Evolutionary conservation across 805 yeast species (phyloP).

Genomic region (Wickerhamomyces mucosus): DNA sequence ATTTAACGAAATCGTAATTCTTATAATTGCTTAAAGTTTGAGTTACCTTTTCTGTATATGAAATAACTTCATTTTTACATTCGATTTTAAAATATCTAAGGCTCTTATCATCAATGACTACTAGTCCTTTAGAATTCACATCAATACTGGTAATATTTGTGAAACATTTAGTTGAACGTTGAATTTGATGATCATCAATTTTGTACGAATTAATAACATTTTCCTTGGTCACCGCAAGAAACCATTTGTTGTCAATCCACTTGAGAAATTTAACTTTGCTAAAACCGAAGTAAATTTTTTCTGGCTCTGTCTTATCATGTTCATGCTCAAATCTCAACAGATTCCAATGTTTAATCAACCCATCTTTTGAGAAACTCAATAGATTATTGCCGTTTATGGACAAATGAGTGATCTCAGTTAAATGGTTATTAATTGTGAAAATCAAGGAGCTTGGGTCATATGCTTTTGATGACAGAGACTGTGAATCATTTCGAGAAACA

Average conservation of each 20-base stretch:
- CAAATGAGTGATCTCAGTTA: background rate
- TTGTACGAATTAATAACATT: background rate
- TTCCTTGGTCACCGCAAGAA: background rate
- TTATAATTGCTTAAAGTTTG: background rate
- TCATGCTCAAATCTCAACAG: background rate
- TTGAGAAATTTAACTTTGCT: background rate
- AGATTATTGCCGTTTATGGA: background rate
- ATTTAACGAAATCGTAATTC: too few species aligned
- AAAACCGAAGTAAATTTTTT: background rate
- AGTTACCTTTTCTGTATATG: background rate
- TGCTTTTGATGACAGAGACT: background rate
- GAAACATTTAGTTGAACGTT: background rate
- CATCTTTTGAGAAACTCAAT: background rate
- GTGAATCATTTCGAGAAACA: background rate
- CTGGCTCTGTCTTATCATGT: background rate
- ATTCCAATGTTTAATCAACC: background rate
- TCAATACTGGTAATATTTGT: background rate
- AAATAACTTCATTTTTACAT: background rate
- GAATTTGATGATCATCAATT: background rate
- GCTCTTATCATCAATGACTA: background rate
- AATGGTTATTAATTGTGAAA: background rate
- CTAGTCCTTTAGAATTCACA: background rate
- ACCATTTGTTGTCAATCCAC: background rate
- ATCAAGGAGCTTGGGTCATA: background rate
- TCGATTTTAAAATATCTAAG: too few species aligned